Base-by-base conservation (phyloP, 192 early-diverging fungal genomes). In the Piromyces sp. region DNA sequence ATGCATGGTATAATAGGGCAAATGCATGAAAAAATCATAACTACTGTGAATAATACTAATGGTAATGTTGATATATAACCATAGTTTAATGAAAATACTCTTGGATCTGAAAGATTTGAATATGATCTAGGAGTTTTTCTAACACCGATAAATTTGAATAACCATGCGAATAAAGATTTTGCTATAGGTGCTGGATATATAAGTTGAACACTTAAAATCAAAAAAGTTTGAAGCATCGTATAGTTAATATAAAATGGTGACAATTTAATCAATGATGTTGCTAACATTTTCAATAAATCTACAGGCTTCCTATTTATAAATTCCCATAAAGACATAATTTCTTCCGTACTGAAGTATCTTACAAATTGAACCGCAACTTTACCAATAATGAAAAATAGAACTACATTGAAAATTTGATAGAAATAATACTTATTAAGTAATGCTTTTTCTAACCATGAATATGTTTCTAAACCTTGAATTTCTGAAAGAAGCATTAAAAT, bases 221-320 rank as follows among this genome's bases (percentile, higher is more conserved):
- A 92, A 81, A 95, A 91, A 14, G 92, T 91, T 82, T 93, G 89
- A 37, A 95, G 84, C 28, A 95, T 87, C 29, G 91, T 85, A 82
- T 91, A 93, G 14, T 93, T 93, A 33, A 94, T 89, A 86, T 94
- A 95, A 84, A 94, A 94, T 31, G 94, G 93, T 37, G 93, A 89
- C 30, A 93, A 88, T 2, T 90, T 84, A 5, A 19, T 11, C 11
- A 68, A 11, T 9, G 22, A 28, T n/a, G 22, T 5, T 1, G 26
- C 51, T 1, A 68, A 28, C 51, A n/a, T n/a, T 68, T 68, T 26
- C n/a, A 68, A 28, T 68, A 68, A 68, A 26, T 26, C 51, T 4
- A 17, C 11, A 26, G 51, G 51, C 5, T 2, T 68, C 4, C 22
- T 51, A 22, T 88, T 88, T 1, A 92, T 89, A 81, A 90, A 86